Evolutionary conservation across 306 rosid species (phyloP).

Genomic region (Echinosophora koreensis): DNA sequence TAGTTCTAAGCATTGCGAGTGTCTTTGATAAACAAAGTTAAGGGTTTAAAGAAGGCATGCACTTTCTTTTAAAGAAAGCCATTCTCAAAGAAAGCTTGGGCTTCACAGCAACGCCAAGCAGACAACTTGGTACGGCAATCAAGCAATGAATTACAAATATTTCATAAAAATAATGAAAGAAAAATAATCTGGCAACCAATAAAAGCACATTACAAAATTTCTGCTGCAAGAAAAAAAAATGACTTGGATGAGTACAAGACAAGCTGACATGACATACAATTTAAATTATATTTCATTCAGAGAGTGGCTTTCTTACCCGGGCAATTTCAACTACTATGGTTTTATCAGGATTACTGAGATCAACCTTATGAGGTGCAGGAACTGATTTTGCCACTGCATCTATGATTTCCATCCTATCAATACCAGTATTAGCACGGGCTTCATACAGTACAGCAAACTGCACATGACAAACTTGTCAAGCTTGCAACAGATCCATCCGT

Average conservation of each 20-base stretch:
- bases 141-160: too few species aligned
- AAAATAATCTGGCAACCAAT: neutral
- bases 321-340: conserved; percentile 91
- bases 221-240: neutral
- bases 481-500: conserved; percentile 1
- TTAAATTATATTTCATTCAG: conserved; percentile 21
- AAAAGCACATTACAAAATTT: neutral
- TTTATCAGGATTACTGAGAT: conserved; percentile 84
- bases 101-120: neutral
- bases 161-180: too few species aligned
- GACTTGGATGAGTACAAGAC: neutral
- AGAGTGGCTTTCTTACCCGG: conserved; percentile 66
- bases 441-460: conserved; percentile 95
- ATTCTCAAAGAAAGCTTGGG: neutral
- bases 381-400: conserved; percentile 85
- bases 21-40: conserved; percentile 8
- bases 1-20: conserved; percentile 5
- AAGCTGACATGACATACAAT: neutral
- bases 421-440: conserved; percentile 92
- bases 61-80: neutral
- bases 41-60: neutral
- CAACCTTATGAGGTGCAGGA: conserved; percentile 96
- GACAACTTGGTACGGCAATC: conserved; percentile 6
- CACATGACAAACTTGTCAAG: conserved; percentile 37
- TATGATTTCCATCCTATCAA: conserved; percentile 90